Base-by-base conservation (phyloP, 2,329 filamentous ascomycete species). In the Fusarium brevicatenulatum region DNA sequence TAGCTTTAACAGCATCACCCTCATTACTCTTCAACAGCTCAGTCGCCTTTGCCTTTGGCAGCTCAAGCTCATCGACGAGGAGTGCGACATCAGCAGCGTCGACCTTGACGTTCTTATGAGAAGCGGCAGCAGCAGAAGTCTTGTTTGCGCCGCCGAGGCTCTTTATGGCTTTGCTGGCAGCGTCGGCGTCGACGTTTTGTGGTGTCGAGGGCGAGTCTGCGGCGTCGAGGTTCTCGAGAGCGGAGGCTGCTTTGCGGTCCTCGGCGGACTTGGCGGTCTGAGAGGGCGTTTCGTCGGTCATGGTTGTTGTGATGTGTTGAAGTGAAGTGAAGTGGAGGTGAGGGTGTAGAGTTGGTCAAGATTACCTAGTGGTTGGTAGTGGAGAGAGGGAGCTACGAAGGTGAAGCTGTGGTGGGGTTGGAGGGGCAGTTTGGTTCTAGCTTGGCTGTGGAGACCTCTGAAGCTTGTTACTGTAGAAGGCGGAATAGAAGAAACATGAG, bases 171-270 rank as follows among this genome's bases (percentile, higher is more conserved):
- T 93, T 91, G 77, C 86, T 90, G 57, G 93, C 87, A 72, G 92
- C 93, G 68, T 91, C 91, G 58, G 89, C 84, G 80, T 95, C 92
- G 74, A 93, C 89, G 70, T 91, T 85, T 70, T 89, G 87, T 52
- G 84, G 82, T 6, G 82, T 78, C 23, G 81, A 78, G 39, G 80
- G 84, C 65, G 84, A 85, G 42, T 82, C 80, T 47, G 84, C 80
- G 43, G 84, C 81, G 79, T 94, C 92, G 74, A 95, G 90, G 69
- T 87, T 89, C 53, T 91, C 92, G 67, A 95, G 89, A 36, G 92
- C 93, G 11, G 91, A 91, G 44, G 91, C 91, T 50, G 92, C 91
- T 82, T 94, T 94, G 82, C 92, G 91, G 83, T 94, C 92, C 82
- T 94, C 92, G 78, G 92, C 92, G 46, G 88, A 90, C 82, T 91